These are phyloP conservation scores for Babjeviella inositovora DNA, from an alignment of 805 yeast species.

Conservation along the genomic window DNA sequence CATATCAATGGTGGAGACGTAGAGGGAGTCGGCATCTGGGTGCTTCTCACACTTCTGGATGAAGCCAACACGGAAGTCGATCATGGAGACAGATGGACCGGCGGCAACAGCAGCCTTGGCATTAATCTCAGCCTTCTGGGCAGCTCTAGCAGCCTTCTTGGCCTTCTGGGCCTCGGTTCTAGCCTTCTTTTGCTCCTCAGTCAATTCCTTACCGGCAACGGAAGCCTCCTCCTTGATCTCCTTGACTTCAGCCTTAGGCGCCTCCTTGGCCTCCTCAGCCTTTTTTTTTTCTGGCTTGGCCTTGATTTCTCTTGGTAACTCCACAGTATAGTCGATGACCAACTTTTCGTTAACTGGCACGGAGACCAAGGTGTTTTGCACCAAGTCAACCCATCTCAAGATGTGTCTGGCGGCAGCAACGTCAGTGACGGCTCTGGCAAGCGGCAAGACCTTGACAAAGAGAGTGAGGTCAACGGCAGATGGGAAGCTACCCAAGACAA, in stretches of 20 bases:
- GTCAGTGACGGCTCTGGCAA: slow-evolving; percentile 37
- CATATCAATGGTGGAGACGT: slow-evolving; percentile 90
- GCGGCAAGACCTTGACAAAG: slow-evolving; percentile 49
- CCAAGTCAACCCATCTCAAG: slow-evolving; percentile 81
- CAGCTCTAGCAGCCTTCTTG: slow-evolving; percentile 34
- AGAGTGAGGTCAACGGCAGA: slow-evolving; percentile 58
- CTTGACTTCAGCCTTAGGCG: slow-evolving; percentile 21
- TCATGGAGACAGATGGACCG: slow-evolving; percentile 56
- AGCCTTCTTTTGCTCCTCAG: slow-evolving; percentile 24
- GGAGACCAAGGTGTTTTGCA: slow-evolving; percentile 49
- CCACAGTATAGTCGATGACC: slow-evolving; percentile 38
- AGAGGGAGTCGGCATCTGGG: slow-evolving; percentile 94
- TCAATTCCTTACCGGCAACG: slow-evolving; percentile 6
- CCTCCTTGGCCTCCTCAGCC: slow-evolving; percentile 20
- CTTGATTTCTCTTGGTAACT: slow-evolving; percentile 62
- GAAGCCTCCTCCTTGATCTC: slow-evolving; percentile 4
- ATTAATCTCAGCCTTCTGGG: slow-evolving; percentile 41
- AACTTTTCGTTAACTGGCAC: slow-evolving; percentile 39
- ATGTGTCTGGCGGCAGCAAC: slow-evolving; percentile 63
- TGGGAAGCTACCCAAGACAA: slow-evolving; percentile 50
- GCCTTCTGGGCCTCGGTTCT: slow-evolving; percentile 47
- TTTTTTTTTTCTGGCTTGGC: slow-evolving; percentile 11
- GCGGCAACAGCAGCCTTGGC: slow-evolving; percentile 33
- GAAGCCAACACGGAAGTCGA: slow-evolving; percentile 91
- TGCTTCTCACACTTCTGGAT: slow-evolving; percentile 93